Conservation (phyloP, 495 filamentous ascomycete genomes). For the Penicillium dipodomyicola region DNA sequence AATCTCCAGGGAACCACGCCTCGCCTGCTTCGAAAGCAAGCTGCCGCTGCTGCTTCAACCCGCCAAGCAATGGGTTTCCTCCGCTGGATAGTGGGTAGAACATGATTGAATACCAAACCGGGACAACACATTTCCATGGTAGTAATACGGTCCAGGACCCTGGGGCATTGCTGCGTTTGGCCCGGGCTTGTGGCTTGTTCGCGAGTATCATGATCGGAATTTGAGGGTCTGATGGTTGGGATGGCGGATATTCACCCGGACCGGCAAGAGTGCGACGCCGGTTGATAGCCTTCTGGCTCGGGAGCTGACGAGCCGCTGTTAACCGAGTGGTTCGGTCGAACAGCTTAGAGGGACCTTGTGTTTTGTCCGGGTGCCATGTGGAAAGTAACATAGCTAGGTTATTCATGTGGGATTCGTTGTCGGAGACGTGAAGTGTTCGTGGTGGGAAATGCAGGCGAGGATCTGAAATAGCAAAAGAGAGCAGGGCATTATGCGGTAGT, state of each 20-base stretch:
- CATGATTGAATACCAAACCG: constrained; percentile 85
- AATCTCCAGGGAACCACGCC: constrained; percentile 88
- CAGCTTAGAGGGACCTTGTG: constrained; percentile 51
- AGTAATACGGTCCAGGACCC: constrained; percentile 82
- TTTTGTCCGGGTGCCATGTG: constrained; percentile 66
- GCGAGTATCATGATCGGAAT: constrained; percentile 78
- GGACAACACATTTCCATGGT: constrained; percentile 86
- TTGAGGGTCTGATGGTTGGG: constrained; percentile 65
- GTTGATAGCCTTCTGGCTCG: constrained; percentile 83
- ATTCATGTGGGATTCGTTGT: constrained; percentile 40
- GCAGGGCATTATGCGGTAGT: constrained; percentile 68
- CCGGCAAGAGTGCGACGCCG: constrained; percentile 68
- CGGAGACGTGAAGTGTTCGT: constrained; percentile 36
- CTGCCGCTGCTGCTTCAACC: constrained; percentile 75
- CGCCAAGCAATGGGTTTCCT: constrained; percentile 77
- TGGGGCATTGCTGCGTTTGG: constrained; percentile 46
- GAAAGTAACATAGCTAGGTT: constrained; percentile 58
- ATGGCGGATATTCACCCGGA: constrained; percentile 62
- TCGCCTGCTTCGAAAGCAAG: constrained; percentile 74
- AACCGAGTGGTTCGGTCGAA: constrained; percentile 68
- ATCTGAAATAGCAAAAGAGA: constrained; percentile 73
- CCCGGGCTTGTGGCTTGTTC: constrained; percentile 44
- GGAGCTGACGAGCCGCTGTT: constrained; percentile 60
- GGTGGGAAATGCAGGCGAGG: constrained; percentile 75
- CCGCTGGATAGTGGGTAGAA: constrained; percentile 80